Conservation (phyloP, 495 filamentous ascomycete genomes). For the Letharia lupina region DNA sequence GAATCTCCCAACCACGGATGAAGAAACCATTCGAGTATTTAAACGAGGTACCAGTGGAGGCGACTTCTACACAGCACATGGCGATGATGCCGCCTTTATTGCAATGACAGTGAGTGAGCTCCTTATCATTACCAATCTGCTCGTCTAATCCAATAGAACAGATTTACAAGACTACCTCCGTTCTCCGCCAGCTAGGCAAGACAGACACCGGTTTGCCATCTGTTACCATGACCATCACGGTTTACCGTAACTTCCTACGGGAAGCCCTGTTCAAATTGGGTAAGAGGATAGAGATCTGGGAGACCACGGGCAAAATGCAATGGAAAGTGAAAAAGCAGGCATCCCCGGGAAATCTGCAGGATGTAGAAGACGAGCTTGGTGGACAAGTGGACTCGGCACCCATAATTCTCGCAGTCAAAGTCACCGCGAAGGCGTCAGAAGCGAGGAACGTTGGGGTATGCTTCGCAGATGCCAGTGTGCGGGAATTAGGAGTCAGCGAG, state of each 20-base stretch:
- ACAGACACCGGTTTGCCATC: constrained; percentile 78
- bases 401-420: constrained; percentile 90
- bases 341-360: constrained; percentile 91
- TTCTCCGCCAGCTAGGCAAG: constrained; percentile 79
- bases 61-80: constrained; percentile 93
- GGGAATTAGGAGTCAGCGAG: constrained; percentile 93
- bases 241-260: constrained; percentile 90
- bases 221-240: constrained; percentile 86
- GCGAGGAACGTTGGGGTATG: constrained; percentile 86
- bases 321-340: constrained; percentile 91
- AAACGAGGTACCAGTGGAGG: constrained; percentile 89
- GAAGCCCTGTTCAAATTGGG: constrained; percentile 87
- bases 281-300: constrained; percentile 87
- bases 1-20: constrained; percentile 56
- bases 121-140: background rate
- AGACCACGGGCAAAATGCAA: constrained; percentile 61
- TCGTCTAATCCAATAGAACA: constrained; percentile 25
- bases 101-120: constrained; percentile 57
- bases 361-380: constrained; percentile 93
- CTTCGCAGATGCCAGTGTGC: constrained; percentile 94
- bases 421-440: constrained; percentile 76
- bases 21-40: constrained; percentile 79
- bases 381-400: constrained; percentile 80
- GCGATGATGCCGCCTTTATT: constrained; percentile 86
- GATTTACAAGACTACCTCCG: constrained; percentile 96